Evolutionary conservation across 208 protist genomes (phyloP).

Genomic region (Trypanosoma mega): DNA sequence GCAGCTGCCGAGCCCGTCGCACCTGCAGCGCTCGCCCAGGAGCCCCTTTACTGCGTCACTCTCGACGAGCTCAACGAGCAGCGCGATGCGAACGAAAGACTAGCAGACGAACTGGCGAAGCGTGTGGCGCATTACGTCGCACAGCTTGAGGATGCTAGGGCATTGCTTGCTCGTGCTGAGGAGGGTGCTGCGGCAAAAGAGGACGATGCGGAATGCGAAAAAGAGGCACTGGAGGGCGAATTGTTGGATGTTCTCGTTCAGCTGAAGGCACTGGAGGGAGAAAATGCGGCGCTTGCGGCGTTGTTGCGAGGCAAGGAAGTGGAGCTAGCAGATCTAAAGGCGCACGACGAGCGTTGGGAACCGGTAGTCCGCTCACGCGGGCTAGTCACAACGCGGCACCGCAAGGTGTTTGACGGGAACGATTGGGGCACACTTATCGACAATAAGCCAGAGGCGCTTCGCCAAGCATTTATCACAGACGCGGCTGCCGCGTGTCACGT

Average conservation of each 20-base stretch:
- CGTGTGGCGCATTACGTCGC: conserved; percentile 13
- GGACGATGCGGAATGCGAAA: neutral
- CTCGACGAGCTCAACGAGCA: conserved; percentile 19
- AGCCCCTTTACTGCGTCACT: conserved; percentile 18
- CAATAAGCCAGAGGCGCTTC: conserved; percentile 22
- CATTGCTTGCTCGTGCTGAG: conserved; percentile 20
- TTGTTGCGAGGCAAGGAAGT: conserved; percentile 9
- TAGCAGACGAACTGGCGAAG: conserved; percentile 12
- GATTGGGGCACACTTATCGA: conserved; percentile 25
- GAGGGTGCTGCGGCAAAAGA: conserved; percentile 1
- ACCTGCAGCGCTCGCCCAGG: conserved; percentile 11
- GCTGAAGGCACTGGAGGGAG: conserved; percentile 25
- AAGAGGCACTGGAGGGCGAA: conserved; percentile 24
- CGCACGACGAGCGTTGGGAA: conserved; percentile 20
- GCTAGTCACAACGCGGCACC: conserved; percentile 18
- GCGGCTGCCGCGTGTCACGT: conserved; percentile 30
- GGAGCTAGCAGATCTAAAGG: conserved; percentile 17
- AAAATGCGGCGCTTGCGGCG: conserved; percentile 17
- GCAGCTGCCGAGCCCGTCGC: conserved; percentile 13
- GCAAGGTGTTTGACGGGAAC: conserved; percentile 35
- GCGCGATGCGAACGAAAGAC: neutral
- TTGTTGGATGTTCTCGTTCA: conserved; percentile 26
- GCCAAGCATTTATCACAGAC: conserved; percentile 29
- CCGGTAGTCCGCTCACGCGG: conserved; percentile 21
- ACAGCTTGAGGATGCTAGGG: conserved; percentile 21